Evolutionary conservation across 176 grass and related monocot genomes (phyloP).

Genomic region (Triticum timopheevii): DNA sequence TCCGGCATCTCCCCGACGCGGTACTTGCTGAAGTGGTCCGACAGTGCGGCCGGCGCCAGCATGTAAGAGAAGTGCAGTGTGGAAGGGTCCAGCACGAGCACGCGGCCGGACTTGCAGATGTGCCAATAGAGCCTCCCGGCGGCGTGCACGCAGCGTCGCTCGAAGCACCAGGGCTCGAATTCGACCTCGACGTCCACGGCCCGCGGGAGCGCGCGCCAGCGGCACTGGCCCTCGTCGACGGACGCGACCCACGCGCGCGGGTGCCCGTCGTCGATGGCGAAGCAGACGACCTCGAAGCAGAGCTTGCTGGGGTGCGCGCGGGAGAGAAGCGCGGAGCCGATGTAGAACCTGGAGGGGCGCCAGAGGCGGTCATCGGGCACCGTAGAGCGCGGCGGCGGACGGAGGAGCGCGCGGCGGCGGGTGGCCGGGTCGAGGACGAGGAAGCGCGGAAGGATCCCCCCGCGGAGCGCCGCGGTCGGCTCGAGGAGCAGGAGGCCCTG

Average conservation of each 20-base stretch:
- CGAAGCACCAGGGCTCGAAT: background rate
- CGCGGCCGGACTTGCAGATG: slow-evolving; percentile 4
- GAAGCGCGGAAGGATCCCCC: background rate
- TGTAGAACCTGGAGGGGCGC: background rate
- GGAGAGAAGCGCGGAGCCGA: slow-evolving; percentile 19
- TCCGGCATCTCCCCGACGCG: background rate
- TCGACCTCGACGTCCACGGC: background rate
- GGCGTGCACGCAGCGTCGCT: slow-evolving; percentile 7
- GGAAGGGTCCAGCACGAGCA: slow-evolving; percentile 11
- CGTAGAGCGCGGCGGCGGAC: background rate
- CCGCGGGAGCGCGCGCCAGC: slow-evolving; percentile 20
- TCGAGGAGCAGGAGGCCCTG: slow-evolving; percentile 31
- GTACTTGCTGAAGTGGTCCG: background rate
- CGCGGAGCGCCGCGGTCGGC: background rate
- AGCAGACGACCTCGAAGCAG: slow-evolving; percentile 24
- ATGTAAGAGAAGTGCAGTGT: background rate
- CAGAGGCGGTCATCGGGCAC: background rate
- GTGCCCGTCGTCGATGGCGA: background rate
- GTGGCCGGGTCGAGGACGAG: slow-evolving; percentile 13
- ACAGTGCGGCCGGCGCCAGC: background rate
- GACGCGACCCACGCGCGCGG: slow-evolving; percentile 2
- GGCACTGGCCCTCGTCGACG: background rate
- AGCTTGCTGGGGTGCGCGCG: slow-evolving; percentile 16
- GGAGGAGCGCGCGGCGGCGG: background rate
- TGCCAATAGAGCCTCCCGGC: slow-evolving; percentile 7